Percentiles rank a stretch among this genome's conserved stretches.
Conservation (phyloP, 2,329 filamentous ascomycete species). For the Tolypocladium tropicale region DNA sequence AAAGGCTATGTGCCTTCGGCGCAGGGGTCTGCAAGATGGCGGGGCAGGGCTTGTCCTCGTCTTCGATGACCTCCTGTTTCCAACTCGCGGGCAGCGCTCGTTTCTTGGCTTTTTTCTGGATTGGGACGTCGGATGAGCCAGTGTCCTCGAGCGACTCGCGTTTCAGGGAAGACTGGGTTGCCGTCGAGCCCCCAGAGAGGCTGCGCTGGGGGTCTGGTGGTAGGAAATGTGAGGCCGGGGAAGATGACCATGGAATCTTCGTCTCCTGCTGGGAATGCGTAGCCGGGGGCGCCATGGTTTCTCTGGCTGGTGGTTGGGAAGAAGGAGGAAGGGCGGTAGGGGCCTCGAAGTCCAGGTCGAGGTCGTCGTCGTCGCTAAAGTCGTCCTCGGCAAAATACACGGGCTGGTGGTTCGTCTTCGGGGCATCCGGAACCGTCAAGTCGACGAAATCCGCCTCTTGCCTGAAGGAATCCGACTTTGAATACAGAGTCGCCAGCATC, state of each 20-base stretch:
- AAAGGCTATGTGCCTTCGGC: slow-evolving; percentile 33
- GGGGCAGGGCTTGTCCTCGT: slow-evolving; percentile 19
- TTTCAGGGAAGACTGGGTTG: slow-evolving; percentile 24
- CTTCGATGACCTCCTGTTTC: slow-evolving; percentile 22
- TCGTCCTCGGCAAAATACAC: slow-evolving; percentile 70
- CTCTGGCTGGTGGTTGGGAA: slow-evolving; percentile 11
- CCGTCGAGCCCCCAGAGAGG: slow-evolving; percentile 7
- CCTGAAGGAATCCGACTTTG: slow-evolving; percentile 37
- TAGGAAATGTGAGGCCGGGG: slow-evolving; percentile 39
- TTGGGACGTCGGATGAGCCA: slow-evolving; percentile 13
- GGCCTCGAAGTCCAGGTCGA: slow-evolving; percentile 59
- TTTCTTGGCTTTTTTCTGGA: slow-evolving; percentile 41
- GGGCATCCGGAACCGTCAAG: slow-evolving; percentile 18
- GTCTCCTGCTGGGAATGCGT: slow-evolving; percentile 15
- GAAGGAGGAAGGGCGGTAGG: slow-evolving; percentile 38
- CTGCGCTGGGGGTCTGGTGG: slow-evolving; percentile 20
- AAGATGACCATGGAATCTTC: slow-evolving; percentile 63
- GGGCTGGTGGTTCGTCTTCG: slow-evolving; percentile 15
- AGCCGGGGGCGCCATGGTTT: slow-evolving; percentile 16
- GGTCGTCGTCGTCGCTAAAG: slow-evolving; percentile 72
- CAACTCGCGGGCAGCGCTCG: slow-evolving; percentile 46
- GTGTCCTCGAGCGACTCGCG: slow-evolving; percentile 27
- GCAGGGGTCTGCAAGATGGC: slow-evolving; percentile 18
- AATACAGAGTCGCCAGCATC: slow-evolving; percentile 32
- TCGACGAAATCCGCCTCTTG: slow-evolving; percentile 20